Evolutionary conservation across 2,329 filamentous ascomycete genomes (phyloP).

Genomic region (Aspergillus texensis): DNA sequence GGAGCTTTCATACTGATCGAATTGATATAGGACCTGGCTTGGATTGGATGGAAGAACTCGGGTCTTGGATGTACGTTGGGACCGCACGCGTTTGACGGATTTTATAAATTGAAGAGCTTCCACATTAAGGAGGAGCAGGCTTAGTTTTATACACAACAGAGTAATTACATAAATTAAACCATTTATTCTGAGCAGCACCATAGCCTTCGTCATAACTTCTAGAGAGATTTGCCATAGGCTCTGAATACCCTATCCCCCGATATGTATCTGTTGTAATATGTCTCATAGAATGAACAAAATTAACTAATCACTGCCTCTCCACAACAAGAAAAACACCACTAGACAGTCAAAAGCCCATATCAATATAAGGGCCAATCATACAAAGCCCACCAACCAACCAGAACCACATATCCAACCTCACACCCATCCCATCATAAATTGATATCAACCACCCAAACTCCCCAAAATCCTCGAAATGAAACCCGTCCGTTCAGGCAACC

Average conservation of each 20-base stretch:
- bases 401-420: neutral
- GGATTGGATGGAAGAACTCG: constrained; percentile 94
- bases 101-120: constrained; percentile 91
- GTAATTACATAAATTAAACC: neutral
- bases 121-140: constrained; percentile 62
- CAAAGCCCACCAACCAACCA: neutral
- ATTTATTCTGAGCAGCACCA: too few species aligned
- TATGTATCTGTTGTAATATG: too few species aligned
- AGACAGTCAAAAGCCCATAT: too few species aligned
- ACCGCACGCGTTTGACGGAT: constrained; percentile 85
- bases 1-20: constrained; percentile 5
- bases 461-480: neutral
- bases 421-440: neutral
- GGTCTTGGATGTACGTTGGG: constrained; percentile 85
- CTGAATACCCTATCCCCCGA: too few species aligned
- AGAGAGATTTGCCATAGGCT: too few species aligned
- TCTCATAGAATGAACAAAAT: too few species aligned
- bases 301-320: too few species aligned
- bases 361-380: too few species aligned
- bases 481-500: neutral
- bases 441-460: neutral
- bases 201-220: too few species aligned
- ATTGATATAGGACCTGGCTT: constrained; percentile 71
- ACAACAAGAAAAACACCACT: too few species aligned
- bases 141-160: neutral